Conservation (phyloP, 441 rosid species). For the Bocquillonia castaneifolia region DNA sequence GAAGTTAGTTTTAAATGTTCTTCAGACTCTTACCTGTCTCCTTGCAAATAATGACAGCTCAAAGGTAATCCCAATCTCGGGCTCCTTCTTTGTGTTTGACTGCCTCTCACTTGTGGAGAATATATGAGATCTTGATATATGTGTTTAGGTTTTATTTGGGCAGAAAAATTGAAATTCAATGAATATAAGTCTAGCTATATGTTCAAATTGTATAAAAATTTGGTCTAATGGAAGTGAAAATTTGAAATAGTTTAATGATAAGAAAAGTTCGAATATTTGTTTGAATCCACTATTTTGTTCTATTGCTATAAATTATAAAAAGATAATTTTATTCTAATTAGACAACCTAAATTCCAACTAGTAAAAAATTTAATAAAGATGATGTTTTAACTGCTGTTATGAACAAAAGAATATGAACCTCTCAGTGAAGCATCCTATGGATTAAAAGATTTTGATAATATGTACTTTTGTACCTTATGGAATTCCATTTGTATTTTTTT, state of each 20-base stretch:
- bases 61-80: constrained; percentile 50
- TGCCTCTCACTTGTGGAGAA: constrained; percentile 7
- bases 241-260: neutral
- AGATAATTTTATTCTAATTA: neutral
- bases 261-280: neutral
- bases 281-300: neutral
- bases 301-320: neutral
- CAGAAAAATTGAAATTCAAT: neutral
- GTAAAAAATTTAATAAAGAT: neutral
- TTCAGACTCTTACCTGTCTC: constrained; percentile 78
- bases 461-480: neutral
- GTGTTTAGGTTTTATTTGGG: neutral
- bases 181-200: neutral
- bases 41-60: constrained; percentile 82
- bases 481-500: neutral
- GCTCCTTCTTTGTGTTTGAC: constrained; percentile 10
- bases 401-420: neutral
- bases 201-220: neutral
- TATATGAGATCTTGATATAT: constrained; percentile 3
- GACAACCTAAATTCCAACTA: neutral
- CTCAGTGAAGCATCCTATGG: neutral
- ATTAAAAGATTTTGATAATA: neutral
- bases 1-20: constrained; percentile 83
- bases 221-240: neutral
- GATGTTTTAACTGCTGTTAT: neutral